These are phyloP conservation scores for Eremochloa ophiuroides DNA, from an alignment of 176 grass and related monocot species.

Conservation along the genomic window DNA sequence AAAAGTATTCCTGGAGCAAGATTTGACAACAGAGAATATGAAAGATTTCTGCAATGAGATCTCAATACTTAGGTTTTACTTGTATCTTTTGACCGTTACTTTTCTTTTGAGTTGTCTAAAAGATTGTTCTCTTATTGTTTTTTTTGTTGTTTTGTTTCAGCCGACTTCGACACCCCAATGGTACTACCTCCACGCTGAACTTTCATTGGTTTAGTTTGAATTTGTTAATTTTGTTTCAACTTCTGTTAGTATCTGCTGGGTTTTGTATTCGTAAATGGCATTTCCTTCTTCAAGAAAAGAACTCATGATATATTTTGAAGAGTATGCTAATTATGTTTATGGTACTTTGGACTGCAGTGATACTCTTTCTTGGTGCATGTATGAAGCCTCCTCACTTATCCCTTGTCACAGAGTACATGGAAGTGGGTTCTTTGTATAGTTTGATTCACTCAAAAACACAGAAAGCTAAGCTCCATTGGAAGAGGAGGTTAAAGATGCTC, in stretches of 20 bases:
- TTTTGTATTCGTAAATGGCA: constrained; percentile 4
- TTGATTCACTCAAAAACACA: constrained; percentile 82
- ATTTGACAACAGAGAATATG: constrained; percentile 98
- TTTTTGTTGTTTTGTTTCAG: constrained; percentile 40
- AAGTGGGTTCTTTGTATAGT: constrained; percentile 94
- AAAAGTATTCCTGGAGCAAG: constrained; percentile 99
- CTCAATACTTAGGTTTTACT: constrained; percentile 82
- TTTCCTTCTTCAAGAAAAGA: constrained; percentile 6
- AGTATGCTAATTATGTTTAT: constrained; percentile 22
- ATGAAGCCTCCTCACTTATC: constrained; percentile 97
- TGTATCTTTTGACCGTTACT: constrained; percentile 9
- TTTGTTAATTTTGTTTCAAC: constrained; percentile 14
- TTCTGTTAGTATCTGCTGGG: constrained; percentile 1
- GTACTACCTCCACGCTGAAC: constrained; percentile 42
- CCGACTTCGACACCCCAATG: constrained; percentile 97
- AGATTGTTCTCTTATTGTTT: constrained; percentile 27
- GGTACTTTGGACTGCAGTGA: constrained; percentile 59
- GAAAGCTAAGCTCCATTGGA: constrained; percentile 84
- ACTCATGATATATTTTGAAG: background rate
- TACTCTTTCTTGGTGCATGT: constrained; percentile 97
- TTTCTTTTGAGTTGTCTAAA: constrained; percentile 16
- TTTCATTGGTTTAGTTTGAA: constrained; percentile 9
- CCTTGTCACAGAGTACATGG: constrained; percentile 94
- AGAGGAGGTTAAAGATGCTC: constrained; percentile 94
- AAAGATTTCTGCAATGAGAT: constrained; percentile 99